Base-by-base conservation (phyloP, 305 asterid species). In the Fraxinus floribunda region DNA sequence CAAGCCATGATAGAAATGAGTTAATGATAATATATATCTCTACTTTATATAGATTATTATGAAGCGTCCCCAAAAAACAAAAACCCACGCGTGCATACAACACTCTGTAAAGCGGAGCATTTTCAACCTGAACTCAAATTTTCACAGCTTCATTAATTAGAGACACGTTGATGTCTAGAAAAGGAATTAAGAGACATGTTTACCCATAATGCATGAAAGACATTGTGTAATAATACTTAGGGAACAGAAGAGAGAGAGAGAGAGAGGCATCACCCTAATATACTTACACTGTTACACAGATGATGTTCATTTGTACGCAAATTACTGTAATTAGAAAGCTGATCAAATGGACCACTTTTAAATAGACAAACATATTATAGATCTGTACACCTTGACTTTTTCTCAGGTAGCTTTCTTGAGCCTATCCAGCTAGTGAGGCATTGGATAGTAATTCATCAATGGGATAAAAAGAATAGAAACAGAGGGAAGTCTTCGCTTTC, bases 1-100 rank as follows among this genome's bases (percentile, higher is more conserved):
- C 35, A 84, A 80, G 78, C 76, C 85, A 76, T 83, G 32, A 70
- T 80, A 34, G 72, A 39, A 62, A 76, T 55, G 15, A 64, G 73
- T 78, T 74, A 83, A 81, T 68, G 3, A 30, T 29, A 3, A 68
- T 68, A 10, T 11, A n/a, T 29, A 10, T 29, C 75, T 68, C 75
- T 11, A 10, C 38, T 68, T 29, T 29, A 68, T 29, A 11, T 10
- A 16, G 38, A 68, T 29, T 68, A 68, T 11, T 26, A 68, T 26
- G 75, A 26, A 68, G 20, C 7, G n/a, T 20, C 73, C 35, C 2
- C 73, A 10, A 22, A 64, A 64, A 64, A 41, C 16, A 15, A 49
- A 49, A 49, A 49, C 20, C 16, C 73, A 64, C 5, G 2, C 60
- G 2, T 22, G 73, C 39, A 68, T 30, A 68, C 71, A 9, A 30